Evolutionary conservation across 1,139 yeast genomes (phyloP), one percentile per base, ranked within the genome.

Genomic region (Petasospora fabianii): DNA sequence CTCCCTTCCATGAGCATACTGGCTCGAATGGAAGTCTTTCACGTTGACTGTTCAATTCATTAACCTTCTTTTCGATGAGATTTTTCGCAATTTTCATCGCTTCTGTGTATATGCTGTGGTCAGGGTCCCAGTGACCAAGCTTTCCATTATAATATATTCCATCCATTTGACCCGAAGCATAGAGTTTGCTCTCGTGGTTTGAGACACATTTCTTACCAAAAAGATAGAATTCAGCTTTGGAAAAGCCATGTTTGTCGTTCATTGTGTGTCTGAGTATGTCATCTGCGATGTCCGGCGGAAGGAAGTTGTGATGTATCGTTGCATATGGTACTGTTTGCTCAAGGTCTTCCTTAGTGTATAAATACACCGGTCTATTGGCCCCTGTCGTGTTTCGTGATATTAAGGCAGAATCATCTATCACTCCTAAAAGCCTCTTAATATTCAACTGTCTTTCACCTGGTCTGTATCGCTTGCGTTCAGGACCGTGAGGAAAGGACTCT

Each of bases 151-250:
- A 75, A 33, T 37, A 50, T 13, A 27, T 31, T 2, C 35, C 52
- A 7, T 68, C 56, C 2, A 10, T n/a, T 2, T 29, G 29, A 5
- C 32, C 26, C 3, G 56, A 47, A 2, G 60, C 37, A 20, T 56
- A 55, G 24, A 60, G 43, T 36, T 62, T 59, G 11, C 74, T 56
- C 6, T 60, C 57, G 51, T 80, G 86, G 19, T 75, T 71, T 0
- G 88, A 75, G 8, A 53, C 55, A 35, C 84, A 82, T 36, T 65
- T 56, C 17, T 79, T 72, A 2, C 80, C 87, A 50, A 81, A 83
- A 13, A 84, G 62, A 42, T 72, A 69, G 52, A 84, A 84, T 42
- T 65, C 62, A 13, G 65, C 63, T 2, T 62, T 58, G 2, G 50
- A 48, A 62, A 78, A 75, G 0, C 51, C 42, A 1, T 62, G 50